phyloP scores from a whole-genome alignment of 768 basidiomycete genomes.

The Gyrodon lividus region DNA sequence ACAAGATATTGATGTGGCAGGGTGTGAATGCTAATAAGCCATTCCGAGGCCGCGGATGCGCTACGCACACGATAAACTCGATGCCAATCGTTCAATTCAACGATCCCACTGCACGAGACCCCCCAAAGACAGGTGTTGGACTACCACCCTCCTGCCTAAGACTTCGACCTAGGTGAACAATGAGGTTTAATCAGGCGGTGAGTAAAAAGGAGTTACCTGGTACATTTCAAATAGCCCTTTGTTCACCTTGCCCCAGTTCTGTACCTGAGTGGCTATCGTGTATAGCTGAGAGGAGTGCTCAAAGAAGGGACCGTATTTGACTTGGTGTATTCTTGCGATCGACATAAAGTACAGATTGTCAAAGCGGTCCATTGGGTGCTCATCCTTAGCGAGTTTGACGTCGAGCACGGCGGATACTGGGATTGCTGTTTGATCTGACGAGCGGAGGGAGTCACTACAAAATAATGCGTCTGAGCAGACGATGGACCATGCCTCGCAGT shows the following conservation, averaged over 20 bases:
- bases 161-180: conserved; percentile 69
- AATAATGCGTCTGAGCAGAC: background rate
- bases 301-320: conserved; percentile 86
- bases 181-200: background rate
- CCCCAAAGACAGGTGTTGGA: conserved; percentile 89
- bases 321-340: conserved; percentile 73
- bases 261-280: conserved; percentile 83
- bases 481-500: conserved; percentile 57
- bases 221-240: conserved; percentile 95
- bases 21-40: conserved; percentile 14
- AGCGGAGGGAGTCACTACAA: conserved; percentile 2
- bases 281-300: conserved; percentile 91
- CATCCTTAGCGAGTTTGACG: conserved; percentile 40
- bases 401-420: conserved; percentile 64
- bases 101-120: conserved; percentile 71
- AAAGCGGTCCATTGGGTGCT: conserved; percentile 21
- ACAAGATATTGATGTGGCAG: conserved; percentile 7
- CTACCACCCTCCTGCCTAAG: conserved; percentile 90
- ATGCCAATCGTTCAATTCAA: conserved; percentile 2
- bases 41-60: conserved; percentile 17
- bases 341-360: conserved; percentile 83
- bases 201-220: conserved; percentile 46
- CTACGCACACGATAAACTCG: conserved; percentile 2
- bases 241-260: conserved; percentile 90
- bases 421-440: conserved; percentile 58